A percentile compares a stretch with the other conserved stretches of the same genome.
Evolutionary conservation across 768 basidiomycete species (phyloP).

Genomic region (Boletus rufocinnamomeus): DNA sequence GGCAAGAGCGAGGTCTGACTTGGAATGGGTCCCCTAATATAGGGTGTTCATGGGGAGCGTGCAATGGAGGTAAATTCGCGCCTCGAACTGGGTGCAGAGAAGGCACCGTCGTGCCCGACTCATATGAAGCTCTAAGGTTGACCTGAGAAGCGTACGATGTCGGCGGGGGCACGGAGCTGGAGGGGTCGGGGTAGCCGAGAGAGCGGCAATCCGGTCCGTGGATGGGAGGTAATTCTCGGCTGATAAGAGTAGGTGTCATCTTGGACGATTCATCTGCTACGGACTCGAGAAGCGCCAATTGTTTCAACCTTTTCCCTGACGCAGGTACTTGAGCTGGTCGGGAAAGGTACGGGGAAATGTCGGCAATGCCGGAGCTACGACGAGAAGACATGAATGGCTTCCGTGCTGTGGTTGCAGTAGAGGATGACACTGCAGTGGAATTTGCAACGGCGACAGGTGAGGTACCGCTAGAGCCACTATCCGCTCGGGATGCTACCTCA

Average conservation of each 20-base stretch:
- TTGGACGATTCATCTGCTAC: slow-evolving; percentile 74
- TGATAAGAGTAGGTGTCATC: slow-evolving; percentile 47
- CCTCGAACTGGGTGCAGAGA: slow-evolving; percentile 12
- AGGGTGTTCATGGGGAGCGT: slow-evolving; percentile 10
- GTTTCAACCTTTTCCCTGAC: slow-evolving; percentile 66
- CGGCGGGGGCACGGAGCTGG: slow-evolving; percentile 34
- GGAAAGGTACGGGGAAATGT: slow-evolving; percentile 70
- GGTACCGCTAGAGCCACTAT: slow-evolving; percentile 4
- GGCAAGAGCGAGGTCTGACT: slow-evolving; percentile 50
- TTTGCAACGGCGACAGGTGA: slow-evolving; percentile 10
- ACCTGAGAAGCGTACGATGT: slow-evolving; percentile 18
- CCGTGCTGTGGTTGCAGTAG: slow-evolving; percentile 18
- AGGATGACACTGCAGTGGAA: slow-evolving; percentile 13
- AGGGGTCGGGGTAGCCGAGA: slow-evolving; percentile 18
- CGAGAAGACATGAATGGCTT: slow-evolving; percentile 31
- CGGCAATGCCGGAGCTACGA: slow-evolving; percentile 52
- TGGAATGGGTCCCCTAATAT: slow-evolving; percentile 39
- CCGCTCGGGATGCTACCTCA: slow-evolving; percentile 1
- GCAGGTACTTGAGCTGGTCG: slow-evolving; percentile 54
- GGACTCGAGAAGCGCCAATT: slow-evolving; percentile 68
- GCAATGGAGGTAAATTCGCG: slow-evolving; percentile 1
- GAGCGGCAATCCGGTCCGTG: slow-evolving; percentile 2
- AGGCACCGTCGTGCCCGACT: slow-evolving; percentile 27
- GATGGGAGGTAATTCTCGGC: slow-evolving; percentile 25
- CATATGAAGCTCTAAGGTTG: slow-evolving; percentile 37